phyloP scores from a whole-genome alignment of 441 rosid species.

The Pelargonium australe region DNA sequence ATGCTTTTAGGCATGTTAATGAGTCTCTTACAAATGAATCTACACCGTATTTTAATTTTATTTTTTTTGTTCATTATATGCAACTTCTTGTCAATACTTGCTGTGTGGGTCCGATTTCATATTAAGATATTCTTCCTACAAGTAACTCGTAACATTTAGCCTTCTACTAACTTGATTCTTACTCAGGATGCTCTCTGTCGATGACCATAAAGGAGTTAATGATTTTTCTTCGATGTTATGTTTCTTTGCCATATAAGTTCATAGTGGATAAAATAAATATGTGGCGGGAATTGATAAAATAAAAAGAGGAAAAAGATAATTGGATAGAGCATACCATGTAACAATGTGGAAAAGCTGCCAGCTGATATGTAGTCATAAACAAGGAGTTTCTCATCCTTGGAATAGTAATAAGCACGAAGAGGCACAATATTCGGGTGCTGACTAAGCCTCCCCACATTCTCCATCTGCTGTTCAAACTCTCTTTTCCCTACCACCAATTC shows the following conservation, averaged over 20 bases:
- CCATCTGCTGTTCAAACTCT: slow-evolving; percentile 75
- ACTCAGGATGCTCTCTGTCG: background rate
- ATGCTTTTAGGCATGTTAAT: background rate
- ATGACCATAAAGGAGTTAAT: background rate
- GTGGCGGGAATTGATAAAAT: background rate
- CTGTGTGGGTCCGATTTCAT: background rate
- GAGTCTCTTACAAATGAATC: background rate
- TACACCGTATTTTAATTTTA: background rate
- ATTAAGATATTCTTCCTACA: background rate
- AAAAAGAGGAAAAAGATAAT: slow-evolving; percentile 6
- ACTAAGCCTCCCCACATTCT: slow-evolving; percentile 49
- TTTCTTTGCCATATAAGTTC: background rate
- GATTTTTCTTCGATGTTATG: background rate
- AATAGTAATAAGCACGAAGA: slow-evolving; percentile 67
- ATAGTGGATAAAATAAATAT: background rate
- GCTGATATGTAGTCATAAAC: slow-evolving; percentile 53
- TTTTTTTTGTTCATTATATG: background rate
- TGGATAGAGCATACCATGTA: slow-evolving; percentile 44
- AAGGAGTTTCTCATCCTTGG: slow-evolving; percentile 69
- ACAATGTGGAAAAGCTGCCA: slow-evolving; percentile 52
- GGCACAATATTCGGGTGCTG: slow-evolving; percentile 56
- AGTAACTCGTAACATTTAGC: background rate
- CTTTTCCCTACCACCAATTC: slow-evolving; percentile 56
- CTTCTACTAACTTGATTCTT: background rate
- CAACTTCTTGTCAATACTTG: background rate